Evolutionary conservation across 140 eudicot genomes (phyloP).

Genomic region (Anethum foeniculum): DNA sequence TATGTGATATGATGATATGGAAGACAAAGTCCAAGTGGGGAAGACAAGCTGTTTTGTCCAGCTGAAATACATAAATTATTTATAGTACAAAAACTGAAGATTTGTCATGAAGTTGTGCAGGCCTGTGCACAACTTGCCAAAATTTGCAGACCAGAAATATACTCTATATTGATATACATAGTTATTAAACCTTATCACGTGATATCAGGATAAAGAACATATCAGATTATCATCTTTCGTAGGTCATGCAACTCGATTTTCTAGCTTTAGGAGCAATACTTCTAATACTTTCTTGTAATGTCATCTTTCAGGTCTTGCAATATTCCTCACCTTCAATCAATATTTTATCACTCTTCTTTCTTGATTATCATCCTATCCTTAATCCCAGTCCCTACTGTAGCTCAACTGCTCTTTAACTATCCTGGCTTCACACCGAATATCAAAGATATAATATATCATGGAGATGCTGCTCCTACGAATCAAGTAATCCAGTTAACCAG

Average conservation of each 20-base stretch:
- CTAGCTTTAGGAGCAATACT: background rate
- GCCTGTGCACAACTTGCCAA: conserved; percentile 6
- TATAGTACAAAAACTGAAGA: background rate
- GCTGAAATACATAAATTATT: background rate
- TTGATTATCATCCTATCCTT: conserved; percentile 1
- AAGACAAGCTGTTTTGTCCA: background rate
- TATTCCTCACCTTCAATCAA: background rate
- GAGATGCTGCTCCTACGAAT: conserved; percentile 16
- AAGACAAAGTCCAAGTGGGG: background rate
- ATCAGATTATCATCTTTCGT: background rate
- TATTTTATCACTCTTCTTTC: background rate
- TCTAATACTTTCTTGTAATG: background rate
- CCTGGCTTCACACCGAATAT: background rate
- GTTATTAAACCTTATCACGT: background rate
- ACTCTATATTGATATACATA: background rate
- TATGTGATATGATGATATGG: background rate
- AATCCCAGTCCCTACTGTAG: background rate
- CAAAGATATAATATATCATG: background rate
- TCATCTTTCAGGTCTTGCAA: background rate
- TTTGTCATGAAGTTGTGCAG: background rate
- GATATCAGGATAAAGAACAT: background rate
- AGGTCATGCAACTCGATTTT: background rate
- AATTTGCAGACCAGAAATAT: conserved; percentile 4
- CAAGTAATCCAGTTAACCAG: conserved; percentile 10
- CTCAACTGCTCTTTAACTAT: conserved; percentile 5